Conservation (phyloP, 208 protist genomes). For the Strigomonas galati region DNA sequence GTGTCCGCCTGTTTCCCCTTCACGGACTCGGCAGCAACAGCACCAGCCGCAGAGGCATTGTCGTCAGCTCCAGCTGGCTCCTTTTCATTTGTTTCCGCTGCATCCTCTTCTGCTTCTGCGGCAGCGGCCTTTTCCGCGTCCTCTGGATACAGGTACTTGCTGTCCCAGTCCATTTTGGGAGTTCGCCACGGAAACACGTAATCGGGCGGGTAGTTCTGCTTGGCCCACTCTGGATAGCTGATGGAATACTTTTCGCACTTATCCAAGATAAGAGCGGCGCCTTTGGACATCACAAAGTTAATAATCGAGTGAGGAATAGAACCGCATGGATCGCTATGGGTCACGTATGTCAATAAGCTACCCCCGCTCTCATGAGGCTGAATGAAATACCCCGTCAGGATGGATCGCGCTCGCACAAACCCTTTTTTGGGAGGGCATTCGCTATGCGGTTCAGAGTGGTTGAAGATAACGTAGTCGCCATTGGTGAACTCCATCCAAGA, state of each 20-base stretch:
- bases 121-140: conserved; percentile 26
- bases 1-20: not conserved
- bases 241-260: conserved; percentile 65
- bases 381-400: conserved; percentile 83
- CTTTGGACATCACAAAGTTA: conserved; percentile 73
- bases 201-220: conserved; percentile 50
- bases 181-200: conserved; percentile 73
- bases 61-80: not conserved
- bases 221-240: conserved; percentile 52
- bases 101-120: not conserved
- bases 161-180: conserved; percentile 80
- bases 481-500: conserved; percentile 92
- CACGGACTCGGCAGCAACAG: not conserved
- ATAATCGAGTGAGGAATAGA: conserved; percentile 78
- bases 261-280: conserved; percentile 51
- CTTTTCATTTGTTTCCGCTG: not conserved
- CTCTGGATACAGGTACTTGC: conserved; percentile 53
- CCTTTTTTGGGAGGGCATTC: conserved; percentile 71
- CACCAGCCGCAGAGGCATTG: not conserved
- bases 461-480: conserved; percentile 91
- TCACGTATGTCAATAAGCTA: conserved; percentile 73
- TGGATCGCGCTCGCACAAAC: conserved; percentile 79
- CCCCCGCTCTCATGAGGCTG: conserved; percentile 45
- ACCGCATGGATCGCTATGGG: conserved; percentile 82
- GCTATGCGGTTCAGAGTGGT: conserved; percentile 82